Percentiles rank a stretch among this genome's conserved stretches.
Conservation (phyloP, 768 basidiomycete genomes). For the Kwoniella newhampshirensis region DNA sequence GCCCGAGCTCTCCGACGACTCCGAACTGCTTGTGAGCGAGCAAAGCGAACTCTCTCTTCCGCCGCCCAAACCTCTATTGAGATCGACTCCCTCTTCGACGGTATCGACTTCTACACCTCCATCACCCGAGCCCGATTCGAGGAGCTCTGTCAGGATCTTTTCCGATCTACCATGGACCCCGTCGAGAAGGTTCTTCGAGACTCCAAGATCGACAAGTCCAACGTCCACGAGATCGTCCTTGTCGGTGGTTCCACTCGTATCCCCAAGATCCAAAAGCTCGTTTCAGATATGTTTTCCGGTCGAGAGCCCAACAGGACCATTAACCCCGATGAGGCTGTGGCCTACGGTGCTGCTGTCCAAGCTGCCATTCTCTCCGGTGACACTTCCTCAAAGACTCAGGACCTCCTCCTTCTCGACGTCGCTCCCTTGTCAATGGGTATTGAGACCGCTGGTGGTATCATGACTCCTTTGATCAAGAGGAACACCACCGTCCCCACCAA, state of each 20-base stretch:
- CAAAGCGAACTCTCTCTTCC: constrained; percentile 96
- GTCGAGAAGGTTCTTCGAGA: constrained; percentile 98
- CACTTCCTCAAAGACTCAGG: constrained; percentile 86
- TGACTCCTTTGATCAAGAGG: constrained; percentile 92
- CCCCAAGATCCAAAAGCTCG: constrained; percentile 96
- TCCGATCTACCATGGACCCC: constrained; percentile 58
- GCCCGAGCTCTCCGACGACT: constrained; percentile 94
- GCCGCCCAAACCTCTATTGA: constrained; percentile 95
- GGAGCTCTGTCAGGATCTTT: constrained; percentile 55
- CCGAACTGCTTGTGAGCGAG: constrained; percentile 97
- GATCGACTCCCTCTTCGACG: constrained; percentile 96
- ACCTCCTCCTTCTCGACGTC: constrained; percentile 93
- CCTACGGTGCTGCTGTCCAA: constrained; percentile 97
- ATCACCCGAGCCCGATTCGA: constrained; percentile 90
- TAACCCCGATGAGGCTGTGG: constrained; percentile 99
- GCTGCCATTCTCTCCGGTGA: constrained; percentile 97
- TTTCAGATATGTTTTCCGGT: constrained; percentile 94
- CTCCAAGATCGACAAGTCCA: constrained; percentile 94
- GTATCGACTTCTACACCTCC: constrained; percentile 97
- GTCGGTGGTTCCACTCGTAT: constrained; percentile 84
- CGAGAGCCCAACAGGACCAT: constrained; percentile 95
- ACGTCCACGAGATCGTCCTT: constrained; percentile 72
- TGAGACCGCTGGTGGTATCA: constrained; percentile 96
- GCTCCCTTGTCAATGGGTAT: constrained; percentile 97
- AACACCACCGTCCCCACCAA: constrained; percentile 98